Evolutionary conservation across 2,329 filamentous ascomycete species (phyloP).

Genomic region (Arthroderma sp.): DNA sequence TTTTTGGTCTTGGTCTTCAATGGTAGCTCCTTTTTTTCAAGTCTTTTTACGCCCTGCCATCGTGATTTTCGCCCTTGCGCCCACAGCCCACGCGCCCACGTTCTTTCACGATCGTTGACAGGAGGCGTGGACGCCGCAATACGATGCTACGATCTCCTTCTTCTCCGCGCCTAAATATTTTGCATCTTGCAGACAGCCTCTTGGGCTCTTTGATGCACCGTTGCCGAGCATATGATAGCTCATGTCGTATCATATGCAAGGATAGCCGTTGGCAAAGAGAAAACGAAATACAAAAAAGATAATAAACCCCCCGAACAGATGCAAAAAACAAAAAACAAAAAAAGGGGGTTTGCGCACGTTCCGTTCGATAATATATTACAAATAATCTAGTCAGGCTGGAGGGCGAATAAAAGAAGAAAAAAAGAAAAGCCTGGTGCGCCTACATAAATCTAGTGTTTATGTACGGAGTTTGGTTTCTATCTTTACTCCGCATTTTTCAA

Average conservation of each 20-base stretch:
- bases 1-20: neutral
- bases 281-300: neutral
- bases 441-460: neutral
- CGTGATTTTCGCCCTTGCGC: neutral
- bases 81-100: neutral
- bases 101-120: neutral
- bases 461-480: neutral
- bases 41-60: neutral
- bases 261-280: neutral
- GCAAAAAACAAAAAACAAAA: neutral
- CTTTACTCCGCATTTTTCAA: neutral
- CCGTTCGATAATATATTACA: neutral
- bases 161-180: conserved; percentile 4
- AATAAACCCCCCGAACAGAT: neutral
- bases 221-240: conserved; percentile 2
- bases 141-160: neutral
- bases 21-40: neutral
- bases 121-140: conserved; percentile 3
- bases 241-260: neutral
- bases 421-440: neutral
- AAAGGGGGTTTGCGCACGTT: neutral
- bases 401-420: neutral
- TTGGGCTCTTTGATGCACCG: neutral
- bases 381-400: neutral
- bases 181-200: neutral